Base-by-base conservation (phyloP, 305 asterid genomes). In the Ilex paraguariensis region DNA sequence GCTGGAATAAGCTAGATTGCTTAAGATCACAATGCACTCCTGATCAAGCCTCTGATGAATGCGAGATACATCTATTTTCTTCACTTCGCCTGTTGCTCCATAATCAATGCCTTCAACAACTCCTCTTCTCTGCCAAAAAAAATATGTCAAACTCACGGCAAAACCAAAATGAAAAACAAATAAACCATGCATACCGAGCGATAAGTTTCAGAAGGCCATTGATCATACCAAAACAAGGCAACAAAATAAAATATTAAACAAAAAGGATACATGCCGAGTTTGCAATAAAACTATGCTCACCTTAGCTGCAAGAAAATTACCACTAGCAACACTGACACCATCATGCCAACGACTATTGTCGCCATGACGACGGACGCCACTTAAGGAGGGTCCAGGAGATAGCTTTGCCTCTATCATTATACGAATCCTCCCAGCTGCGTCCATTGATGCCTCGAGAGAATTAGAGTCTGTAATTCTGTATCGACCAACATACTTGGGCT, bases 371-470 rank as follows among this genome's bases (percentile, higher is more conserved):
- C 95, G 95, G 54, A 83, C 50, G 21, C 91, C 91, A 64, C 83
- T 79, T 68, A 93, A 82, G 61, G 99, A 90, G 63, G 99, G 99
- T 49, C 97, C 95, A 17, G 95, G 95, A 9, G 99, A 93, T 45
- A 93, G 75, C 80, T 86, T 93, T 15, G 97, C 89, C 79, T 90
- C 96, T 36, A 93, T 70, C 84, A 86, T 71, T 50, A 82, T 78
- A 17, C 85, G 84, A 69, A 86, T 90, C 71, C 86, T 86, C 60
- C 96, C 97, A 3, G 95, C 83, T 33, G 99, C 93, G 79, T 87
- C 87, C 82, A 77, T 86, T 51, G 99, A 92, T 32, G 99, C 96
- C 60, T 71, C 65, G 57, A 87, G 96, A 60, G 99, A 91, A 74
- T 90, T 95, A 45, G 93, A 53, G 64, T 93, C 99, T 2, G 99